phyloP scores from a whole-genome alignment of 2,329 filamentous ascomycete species.

The Ophiostoma pallidulum region DNA sequence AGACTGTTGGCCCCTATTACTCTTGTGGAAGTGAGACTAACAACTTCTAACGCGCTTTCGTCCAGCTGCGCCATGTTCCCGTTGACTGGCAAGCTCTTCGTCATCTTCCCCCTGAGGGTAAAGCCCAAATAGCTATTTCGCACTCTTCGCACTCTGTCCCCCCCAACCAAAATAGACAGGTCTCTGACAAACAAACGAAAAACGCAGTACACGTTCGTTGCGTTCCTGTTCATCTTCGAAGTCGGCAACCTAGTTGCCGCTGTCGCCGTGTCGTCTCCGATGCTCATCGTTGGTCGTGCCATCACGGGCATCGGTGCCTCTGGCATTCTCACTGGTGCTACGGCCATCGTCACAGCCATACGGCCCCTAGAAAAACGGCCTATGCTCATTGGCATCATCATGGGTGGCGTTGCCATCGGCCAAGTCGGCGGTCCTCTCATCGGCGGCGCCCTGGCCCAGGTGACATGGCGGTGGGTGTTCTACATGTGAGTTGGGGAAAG shows the following conservation, averaged over 20 bases:
- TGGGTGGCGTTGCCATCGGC: conserved; percentile 46
- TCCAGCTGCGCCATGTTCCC: conserved; percentile 33
- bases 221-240: conserved; percentile 25
- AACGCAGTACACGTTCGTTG: conserved; percentile 33
- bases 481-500: conserved; percentile 28
- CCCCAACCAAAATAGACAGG: too few species aligned
- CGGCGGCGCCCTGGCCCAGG: conserved; percentile 41
- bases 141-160: too few species aligned
- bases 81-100: conserved; percentile 41
- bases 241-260: conserved; percentile 30
- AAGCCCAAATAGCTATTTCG: too few species aligned
- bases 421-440: conserved; percentile 39
- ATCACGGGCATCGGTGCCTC: conserved; percentile 43
- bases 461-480: conserved; percentile 46
- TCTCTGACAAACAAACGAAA: too few species aligned
- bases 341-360: conserved; percentile 37
- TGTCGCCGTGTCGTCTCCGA: conserved; percentile 34
- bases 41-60: too few species aligned
- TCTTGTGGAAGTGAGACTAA: too few species aligned
- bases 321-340: conserved; percentile 40
- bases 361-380: conserved; percentile 46
- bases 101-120: conserved; percentile 38
- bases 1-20: too few species aligned
- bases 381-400: conserved; percentile 44
- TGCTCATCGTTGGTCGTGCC: conserved; percentile 43